These are phyloP conservation scores for Peronospora tabacina DNA, from an alignment of 352 stramenopile species.

Conservation along the genomic window DNA sequence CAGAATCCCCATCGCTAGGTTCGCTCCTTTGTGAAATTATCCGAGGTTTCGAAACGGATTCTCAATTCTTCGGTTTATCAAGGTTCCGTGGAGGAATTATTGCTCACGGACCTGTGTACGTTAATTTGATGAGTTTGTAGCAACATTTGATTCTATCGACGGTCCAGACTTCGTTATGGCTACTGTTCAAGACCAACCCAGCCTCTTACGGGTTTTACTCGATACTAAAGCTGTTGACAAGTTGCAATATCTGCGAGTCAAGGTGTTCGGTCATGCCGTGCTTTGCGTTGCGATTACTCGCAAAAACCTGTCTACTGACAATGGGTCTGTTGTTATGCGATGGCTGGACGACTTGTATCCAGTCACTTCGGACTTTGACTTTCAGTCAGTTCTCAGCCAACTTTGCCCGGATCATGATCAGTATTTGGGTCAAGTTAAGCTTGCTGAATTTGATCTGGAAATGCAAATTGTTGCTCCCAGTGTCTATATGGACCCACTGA, in stretches of 20 bases:
- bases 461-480: background rate
- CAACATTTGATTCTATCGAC: background rate
- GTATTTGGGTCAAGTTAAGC: background rate
- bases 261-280: background rate
- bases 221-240: background rate
- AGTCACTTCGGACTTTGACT: background rate
- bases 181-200: background rate
- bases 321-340: background rate
- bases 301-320: background rate
- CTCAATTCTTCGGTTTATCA: background rate
- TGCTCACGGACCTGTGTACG: background rate
- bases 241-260: background rate
- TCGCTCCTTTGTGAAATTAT: background rate
- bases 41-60: background rate
- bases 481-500: background rate
- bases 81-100: background rate
- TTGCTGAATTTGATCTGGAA: background rate
- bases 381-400: background rate
- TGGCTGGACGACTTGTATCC: background rate
- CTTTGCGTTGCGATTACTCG: background rate
- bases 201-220: background rate
- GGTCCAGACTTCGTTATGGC: background rate
- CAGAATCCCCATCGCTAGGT: background rate
- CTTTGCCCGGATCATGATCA: background rate
- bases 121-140: background rate